Evolutionary conservation across 2,329 filamentous ascomycete genomes (phyloP), one percentile per base, ranked within the genome.

Genomic region (Paraconiothyrium sp.): DNA sequence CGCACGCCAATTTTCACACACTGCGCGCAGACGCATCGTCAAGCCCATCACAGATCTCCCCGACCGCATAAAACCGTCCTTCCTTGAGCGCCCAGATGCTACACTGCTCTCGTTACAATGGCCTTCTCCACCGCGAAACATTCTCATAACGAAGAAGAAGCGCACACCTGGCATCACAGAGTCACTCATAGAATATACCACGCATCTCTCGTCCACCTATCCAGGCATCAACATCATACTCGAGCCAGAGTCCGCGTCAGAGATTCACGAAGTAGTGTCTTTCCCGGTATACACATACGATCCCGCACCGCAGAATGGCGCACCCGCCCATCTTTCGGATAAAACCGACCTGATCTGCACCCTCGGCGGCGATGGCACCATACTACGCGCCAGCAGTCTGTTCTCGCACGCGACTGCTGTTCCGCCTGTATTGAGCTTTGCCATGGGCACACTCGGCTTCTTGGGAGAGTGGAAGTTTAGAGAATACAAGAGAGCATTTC

Each of bases 381-480:
- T 97, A 57, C 80, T 97, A 50, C 91, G 92, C 62, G 93, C 93
- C 0, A 91, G 92, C 2, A 94, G 91, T 57, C 85, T 97, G 5
- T 98, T 96, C 80, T 93, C 93, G 61, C 90, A 92, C 41, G 89
- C 92, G 48, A 84, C 86, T 2, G 88, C 89, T 47, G 94, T 99
- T 0, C 95, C 95, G 0, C 95, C 95, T 0, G 91, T 99, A 37
- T 83, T 99, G 8, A 93, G 92, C 1, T 99, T 99, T 75, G 97
- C 93, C 76, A 97, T 99, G 92, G 95, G 95, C 6, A 96, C 94
- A 0, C 83, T 99, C 0, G 95, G 95, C 0, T 99, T 99, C 69
- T 82, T 99, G 8, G 94, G 94, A 16, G 94, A 98, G 79, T 99
- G 94, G 94, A 96, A 95, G 72, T 98, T 98, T 76, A 84, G 85